Conservation (phyloP, 2,329 filamentous ascomycete species). For the Keithomyces neogunnii region DNA sequence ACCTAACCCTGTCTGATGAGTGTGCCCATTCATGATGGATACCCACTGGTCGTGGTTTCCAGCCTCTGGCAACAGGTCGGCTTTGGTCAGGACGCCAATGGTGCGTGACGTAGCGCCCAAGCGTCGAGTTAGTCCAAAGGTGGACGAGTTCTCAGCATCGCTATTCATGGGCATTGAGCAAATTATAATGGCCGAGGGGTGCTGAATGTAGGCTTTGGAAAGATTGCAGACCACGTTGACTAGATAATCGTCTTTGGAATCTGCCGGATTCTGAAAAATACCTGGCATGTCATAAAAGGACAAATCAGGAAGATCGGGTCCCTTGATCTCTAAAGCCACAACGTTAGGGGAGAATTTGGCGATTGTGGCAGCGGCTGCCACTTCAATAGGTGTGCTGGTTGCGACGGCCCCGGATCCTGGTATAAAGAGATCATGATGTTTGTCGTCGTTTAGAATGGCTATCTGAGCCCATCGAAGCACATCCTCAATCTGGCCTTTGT, state of each 20-base stretch:
- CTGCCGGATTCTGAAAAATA: slow-evolving; percentile 62
- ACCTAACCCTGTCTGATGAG: slow-evolving; percentile 59
- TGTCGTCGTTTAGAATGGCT: slow-evolving; percentile 62
- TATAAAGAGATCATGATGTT: slow-evolving; percentile 42
- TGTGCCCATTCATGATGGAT: slow-evolving; percentile 51
- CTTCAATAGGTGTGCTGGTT: slow-evolving; percentile 24
- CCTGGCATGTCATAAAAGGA: slow-evolving; percentile 84
- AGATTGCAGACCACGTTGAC: slow-evolving; percentile 66
- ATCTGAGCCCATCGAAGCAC: slow-evolving; percentile 68
- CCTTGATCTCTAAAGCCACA: slow-evolving; percentile 66
- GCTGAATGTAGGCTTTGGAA: slow-evolving; percentile 59
- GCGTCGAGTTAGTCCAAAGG: slow-evolving; percentile 54
- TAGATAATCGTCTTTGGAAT: slow-evolving; percentile 57
- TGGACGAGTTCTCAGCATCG: slow-evolving; percentile 68
- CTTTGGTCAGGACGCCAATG: slow-evolving; percentile 76
- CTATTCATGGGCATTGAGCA: slow-evolving; percentile 70
- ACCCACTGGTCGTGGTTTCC: slow-evolving; percentile 48
- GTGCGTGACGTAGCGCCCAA: slow-evolving; percentile 50
- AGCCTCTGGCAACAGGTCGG: slow-evolving; percentile 56
- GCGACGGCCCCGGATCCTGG: slow-evolving; percentile 37
- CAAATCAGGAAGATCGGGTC: slow-evolving; percentile 60
- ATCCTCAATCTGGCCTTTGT: slow-evolving; percentile 56
- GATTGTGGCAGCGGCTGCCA: slow-evolving; percentile 33
- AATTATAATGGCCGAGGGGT: slow-evolving; percentile 65
- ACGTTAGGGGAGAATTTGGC: slow-evolving; percentile 77